Evolutionary conservation across 208 protist species (phyloP).

Genomic region (Wallacemonas collosoma): DNA sequence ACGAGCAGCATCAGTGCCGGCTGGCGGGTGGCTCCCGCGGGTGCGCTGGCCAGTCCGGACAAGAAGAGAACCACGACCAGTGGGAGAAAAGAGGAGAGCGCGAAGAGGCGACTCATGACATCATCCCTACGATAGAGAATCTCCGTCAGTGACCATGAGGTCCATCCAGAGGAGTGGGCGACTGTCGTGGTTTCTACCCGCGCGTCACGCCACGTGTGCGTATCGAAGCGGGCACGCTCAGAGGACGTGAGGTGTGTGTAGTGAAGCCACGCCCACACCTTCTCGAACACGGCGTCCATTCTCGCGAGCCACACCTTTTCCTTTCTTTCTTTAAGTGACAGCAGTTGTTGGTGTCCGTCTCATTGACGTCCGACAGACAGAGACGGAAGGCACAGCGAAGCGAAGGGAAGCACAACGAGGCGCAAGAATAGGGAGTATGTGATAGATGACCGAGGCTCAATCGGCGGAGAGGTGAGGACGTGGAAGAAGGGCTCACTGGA

Average conservation of each 20-base stretch:
- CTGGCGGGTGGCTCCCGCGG: conserved; percentile 34
- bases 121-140: conserved; percentile 51
- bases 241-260: conserved; percentile 42
- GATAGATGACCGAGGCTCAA: too few relatives aligned
- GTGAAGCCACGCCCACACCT: conserved; percentile 18
- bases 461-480: too few relatives aligned
- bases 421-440: too few relatives aligned
- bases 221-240: neutral
- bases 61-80: conserved; percentile 67
- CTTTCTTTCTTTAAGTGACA: too few relatives aligned
- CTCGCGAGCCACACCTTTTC: too few relatives aligned
- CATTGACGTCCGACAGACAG: too few relatives aligned
- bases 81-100: conserved; percentile 55
- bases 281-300: conserved; percentile 4
- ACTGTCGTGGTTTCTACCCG: neutral
- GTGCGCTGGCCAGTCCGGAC: conserved; percentile 55
- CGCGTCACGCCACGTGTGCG: neutral
- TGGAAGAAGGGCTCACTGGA: too few relatives aligned
- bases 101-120: conserved; percentile 57
- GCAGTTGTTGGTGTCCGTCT: too few relatives aligned
- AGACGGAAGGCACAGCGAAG: too few relatives aligned
- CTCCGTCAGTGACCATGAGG: conserved; percentile 53
- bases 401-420: too few relatives aligned
- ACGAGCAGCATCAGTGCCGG: conserved; percentile 61
- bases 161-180: conserved; percentile 31